These are phyloP conservation scores for Babesia gibsoni DNA, from an alignment of 169 alveolate species.

Conservation along the genomic window DNA sequence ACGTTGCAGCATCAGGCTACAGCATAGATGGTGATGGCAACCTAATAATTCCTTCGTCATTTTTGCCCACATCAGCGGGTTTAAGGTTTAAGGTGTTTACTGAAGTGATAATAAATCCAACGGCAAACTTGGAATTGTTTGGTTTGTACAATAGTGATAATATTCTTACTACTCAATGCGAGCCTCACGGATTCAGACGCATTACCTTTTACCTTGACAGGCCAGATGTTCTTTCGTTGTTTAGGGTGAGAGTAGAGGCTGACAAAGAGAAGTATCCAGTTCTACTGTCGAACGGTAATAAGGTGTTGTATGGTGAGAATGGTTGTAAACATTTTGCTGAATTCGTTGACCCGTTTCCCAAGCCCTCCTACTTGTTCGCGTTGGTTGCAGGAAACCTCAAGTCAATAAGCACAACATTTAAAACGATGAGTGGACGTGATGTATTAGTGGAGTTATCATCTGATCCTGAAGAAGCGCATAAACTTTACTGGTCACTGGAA, in stretches of 20 bases:
- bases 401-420: constrained; percentile 70
- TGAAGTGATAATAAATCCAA: constrained; percentile 81
- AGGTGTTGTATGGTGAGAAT: constrained; percentile 72
- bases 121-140: constrained; percentile 71
- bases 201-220: constrained; percentile 89
- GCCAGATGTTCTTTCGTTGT: constrained; percentile 87
- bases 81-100: constrained; percentile 65
- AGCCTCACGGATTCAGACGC: constrained; percentile 88
- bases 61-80: constrained; percentile 61
- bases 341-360: constrained; percentile 87
- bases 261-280: constrained; percentile 84
- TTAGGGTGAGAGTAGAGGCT: constrained; percentile 82
- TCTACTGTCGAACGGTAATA: constrained; percentile 83
- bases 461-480: constrained; percentile 78
- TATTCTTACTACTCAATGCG: constrained; percentile 88
- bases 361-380: constrained; percentile 91
- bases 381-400: constrained; percentile 88
- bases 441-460: constrained; percentile 78
- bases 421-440: constrained; percentile 76
- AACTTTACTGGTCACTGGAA: constrained; percentile 85
- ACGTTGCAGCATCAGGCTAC: constrained; percentile 66
- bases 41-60: constrained; percentile 65
- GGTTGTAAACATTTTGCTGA: constrained; percentile 80
- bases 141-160: constrained; percentile 86
- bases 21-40: constrained; percentile 69